A percentile compares a stretch with the other conserved stretches of the same genome.
Conservation (phyloP, 768 basidiomycete species). For the Kwoniella dejecticola region DNA sequence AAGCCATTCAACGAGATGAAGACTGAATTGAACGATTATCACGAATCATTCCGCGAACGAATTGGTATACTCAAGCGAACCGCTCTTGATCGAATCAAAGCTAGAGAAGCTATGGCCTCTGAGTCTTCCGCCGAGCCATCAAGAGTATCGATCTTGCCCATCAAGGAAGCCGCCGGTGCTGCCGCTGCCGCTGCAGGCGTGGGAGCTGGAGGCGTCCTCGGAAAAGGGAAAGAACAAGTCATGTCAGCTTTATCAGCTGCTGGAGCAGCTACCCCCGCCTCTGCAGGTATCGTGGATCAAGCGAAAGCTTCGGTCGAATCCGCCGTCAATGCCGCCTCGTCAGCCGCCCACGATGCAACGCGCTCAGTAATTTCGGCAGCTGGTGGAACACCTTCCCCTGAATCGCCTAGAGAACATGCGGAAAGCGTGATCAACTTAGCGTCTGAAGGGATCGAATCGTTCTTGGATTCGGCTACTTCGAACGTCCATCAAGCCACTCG, state of each 20-base stretch:
- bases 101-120: conserved; percentile 30
- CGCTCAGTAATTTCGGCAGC: conserved; percentile 42
- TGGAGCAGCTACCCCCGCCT: conserved; percentile 6
- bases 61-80: conserved; percentile 36
- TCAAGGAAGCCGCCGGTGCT: conserved; percentile 33
- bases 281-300: conserved; percentile 35
- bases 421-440: conserved; percentile 24
- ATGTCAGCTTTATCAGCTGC: conserved; percentile 41
- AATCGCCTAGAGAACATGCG: conserved; percentile 35
- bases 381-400: conserved; percentile 44
- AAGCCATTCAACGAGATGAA: conserved; percentile 32
- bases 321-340: conserved; percentile 26
- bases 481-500: conserved; percentile 25
- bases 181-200: conserved; percentile 29
- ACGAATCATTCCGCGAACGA: conserved; percentile 42
- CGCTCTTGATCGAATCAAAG: conserved; percentile 42
- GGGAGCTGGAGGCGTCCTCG: conserved; percentile 37
- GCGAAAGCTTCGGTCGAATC: conserved; percentile 13
- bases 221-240: conserved; percentile 51
- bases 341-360: conserved; percentile 34
- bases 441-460: conserved; percentile 10
- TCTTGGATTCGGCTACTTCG: conserved; percentile 9
- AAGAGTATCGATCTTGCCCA: conserved; percentile 38
- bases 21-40: conserved; percentile 43
- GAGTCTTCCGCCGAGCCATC: conserved; percentile 15